Evolutionary conservation across 2,329 filamentous ascomycete species (phyloP).

Genomic region (Fusarium dlaminii): DNA sequence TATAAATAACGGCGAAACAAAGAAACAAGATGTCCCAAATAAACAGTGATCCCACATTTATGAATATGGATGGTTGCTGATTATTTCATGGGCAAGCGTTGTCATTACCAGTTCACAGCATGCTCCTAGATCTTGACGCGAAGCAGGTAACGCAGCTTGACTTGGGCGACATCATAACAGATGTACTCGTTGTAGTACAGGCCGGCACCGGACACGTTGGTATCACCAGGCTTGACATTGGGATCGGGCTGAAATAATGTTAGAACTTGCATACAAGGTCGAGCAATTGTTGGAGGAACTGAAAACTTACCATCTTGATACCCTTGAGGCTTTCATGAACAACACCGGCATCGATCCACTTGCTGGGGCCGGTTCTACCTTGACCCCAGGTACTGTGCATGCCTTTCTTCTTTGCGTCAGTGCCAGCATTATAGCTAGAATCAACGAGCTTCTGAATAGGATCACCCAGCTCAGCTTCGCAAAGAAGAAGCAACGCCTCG

Average conservation of each 20-base stretch:
- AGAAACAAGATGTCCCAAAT: background rate
- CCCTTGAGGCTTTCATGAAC: slow-evolving; percentile 73
- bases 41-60: background rate
- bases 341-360: slow-evolving; percentile 79
- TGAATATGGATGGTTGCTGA: background rate
- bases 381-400: slow-evolving; percentile 76
- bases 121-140: slow-evolving; percentile 62
- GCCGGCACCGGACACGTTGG: slow-evolving; percentile 54
- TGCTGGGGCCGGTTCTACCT: slow-evolving; percentile 69
- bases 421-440: slow-evolving; percentile 70
- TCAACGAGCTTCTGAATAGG: slow-evolving; percentile 73
- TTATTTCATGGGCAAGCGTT: background rate
- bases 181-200: slow-evolving; percentile 80
- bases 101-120: background rate
- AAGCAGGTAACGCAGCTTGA: slow-evolving; percentile 76
- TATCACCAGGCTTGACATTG: slow-evolving; percentile 56
- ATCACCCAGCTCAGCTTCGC: slow-evolving; percentile 79
- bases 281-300: background rate
- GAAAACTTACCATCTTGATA: slow-evolving; percentile 67
- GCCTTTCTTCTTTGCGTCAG: slow-evolving; percentile 67
- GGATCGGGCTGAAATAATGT: slow-evolving; percentile 58
- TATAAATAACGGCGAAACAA: background rate
- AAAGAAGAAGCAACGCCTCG: slow-evolving; percentile 80
- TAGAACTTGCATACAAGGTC: background rate
- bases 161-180: slow-evolving; percentile 73